Conservation (phyloP, 2,329 filamentous ascomycete species). For the Colletotrichum incanum region DNA sequence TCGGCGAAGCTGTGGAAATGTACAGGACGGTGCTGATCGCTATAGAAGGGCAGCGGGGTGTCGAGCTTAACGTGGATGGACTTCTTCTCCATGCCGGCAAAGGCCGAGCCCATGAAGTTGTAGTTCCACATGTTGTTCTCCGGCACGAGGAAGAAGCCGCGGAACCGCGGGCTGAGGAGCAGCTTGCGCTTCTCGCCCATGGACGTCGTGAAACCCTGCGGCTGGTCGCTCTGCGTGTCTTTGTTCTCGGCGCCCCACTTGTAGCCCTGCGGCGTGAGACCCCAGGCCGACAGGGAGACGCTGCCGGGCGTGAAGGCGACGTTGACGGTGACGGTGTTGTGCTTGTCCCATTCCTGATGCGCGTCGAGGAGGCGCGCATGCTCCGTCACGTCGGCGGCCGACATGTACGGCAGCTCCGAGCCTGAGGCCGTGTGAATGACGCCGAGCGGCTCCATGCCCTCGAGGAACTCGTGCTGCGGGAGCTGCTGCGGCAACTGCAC, state of each 20-base stretch:
- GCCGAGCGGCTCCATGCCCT: constrained; percentile 89
- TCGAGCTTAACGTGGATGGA: constrained; percentile 93
- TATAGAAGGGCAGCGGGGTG: constrained; percentile 91
- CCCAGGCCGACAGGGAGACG: constrained; percentile 94
- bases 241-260: constrained; percentile 98
- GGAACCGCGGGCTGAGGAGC: constrained; percentile 91
- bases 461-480: constrained; percentile 92
- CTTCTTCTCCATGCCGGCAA: constrained; percentile 91
- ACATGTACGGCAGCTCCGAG: constrained; percentile 97
- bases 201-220: constrained; percentile 89
- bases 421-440: constrained; percentile 96
- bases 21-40: constrained; percentile 89
- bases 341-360: constrained; percentile 82
- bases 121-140: constrained; percentile 96
- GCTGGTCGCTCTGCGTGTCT: constrained; percentile 92
- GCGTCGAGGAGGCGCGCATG: constrained; percentile 91
- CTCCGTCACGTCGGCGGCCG: constrained; percentile 92
- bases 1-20: constrained; percentile 99
- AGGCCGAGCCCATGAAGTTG: constrained; percentile 95
- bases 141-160: constrained; percentile 96
- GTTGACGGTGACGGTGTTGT: constrained; percentile 93
- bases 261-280: constrained; percentile 91
- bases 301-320: constrained; percentile 98
- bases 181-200: constrained; percentile 98
- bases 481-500: constrained; percentile 92